Evolutionary conservation across 2,329 filamentous ascomycete species (phyloP), one percentile per base, ranked within the genome.

Genomic region (Penicillium janthinellum): DNA sequence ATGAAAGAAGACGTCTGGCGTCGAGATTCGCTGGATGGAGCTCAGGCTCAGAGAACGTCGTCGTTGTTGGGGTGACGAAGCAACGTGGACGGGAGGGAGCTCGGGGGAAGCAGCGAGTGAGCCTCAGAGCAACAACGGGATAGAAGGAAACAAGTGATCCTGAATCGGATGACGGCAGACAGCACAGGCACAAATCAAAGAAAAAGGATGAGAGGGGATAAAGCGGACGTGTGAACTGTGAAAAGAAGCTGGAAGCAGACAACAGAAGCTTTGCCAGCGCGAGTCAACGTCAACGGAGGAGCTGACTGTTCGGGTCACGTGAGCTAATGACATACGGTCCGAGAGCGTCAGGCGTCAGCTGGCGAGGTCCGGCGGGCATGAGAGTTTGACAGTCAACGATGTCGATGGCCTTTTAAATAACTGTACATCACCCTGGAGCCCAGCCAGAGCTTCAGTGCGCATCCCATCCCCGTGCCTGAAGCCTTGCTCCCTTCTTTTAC

Each of bases 51-150:
- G 44, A 57, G 50, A 65, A 47, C 67, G 63, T 57, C 68, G 65
- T 67, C 64, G 65, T 67, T 62, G 64, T 41, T 34, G 37, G 5
- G 63, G 67, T 65, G 69, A 70, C 67, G 72, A 68, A 71, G 71
- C 69, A 68, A 73, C 63, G 73, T 69, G 65, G 66, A 68, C 64
- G 61, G 68, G 60, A 64, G 54, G 65, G 67, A 72, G 71, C 67
- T 71, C 69, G 63, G 56, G 50, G 57, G 50, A 48, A 61, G 62
- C 57, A 64, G 60, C 57, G 57, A 64, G 56, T 64, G 58, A 68
- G 65, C 64, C 62, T 61, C 62, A 58, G 49, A 57, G 59, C 51
- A 63, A 34, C 56, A 56, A 62, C 20, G 34, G 50, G 48, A 47
- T 56, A 42, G 38, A 50, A 49, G 28, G 28, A 37, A 55, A 38